phyloP scores from a whole-genome alignment of 163 green algal genomes.

The Chlamydomonas reinhardtii region DNA sequence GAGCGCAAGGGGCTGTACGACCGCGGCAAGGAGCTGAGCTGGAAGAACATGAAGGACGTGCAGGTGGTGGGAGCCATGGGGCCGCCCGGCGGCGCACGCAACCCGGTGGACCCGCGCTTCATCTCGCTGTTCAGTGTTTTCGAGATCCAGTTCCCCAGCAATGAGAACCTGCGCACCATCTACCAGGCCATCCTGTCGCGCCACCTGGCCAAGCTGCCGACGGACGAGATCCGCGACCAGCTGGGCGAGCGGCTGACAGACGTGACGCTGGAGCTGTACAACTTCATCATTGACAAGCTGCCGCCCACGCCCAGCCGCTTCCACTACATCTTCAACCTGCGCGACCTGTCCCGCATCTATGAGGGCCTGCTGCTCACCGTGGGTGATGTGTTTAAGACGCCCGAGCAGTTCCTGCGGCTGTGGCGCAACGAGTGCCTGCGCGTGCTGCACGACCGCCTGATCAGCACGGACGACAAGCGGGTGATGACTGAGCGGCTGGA shows the following conservation, averaged over 20 bases:
- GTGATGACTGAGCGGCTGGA: conserved; percentile 70
- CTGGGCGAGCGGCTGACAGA: conserved; percentile 72
- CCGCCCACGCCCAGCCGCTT: conserved; percentile 88
- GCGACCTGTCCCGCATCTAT: conserved; percentile 85
- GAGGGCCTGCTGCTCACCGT: conserved; percentile 78
- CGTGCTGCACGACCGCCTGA: conserved; percentile 90
- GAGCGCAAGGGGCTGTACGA: conserved; percentile 87
- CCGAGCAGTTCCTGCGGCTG: conserved; percentile 75
- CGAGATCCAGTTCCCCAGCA: conserved; percentile 86
- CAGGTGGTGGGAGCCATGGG: conserved; percentile 85
- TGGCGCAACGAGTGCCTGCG: conserved; percentile 86
- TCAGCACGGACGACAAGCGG: conserved; percentile 79
- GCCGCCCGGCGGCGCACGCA: conserved; percentile 84
- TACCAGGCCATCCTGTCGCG: conserved; percentile 83
- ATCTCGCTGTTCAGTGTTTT: conserved; percentile 87
- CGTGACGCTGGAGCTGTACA: conserved; percentile 84
- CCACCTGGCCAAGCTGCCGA: conserved; percentile 70
- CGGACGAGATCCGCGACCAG: conserved; percentile 66
- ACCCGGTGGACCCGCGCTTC: conserved; percentile 87
- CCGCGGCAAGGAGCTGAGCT: conserved; percentile 88
- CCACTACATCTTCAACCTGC: conserved; percentile 94
- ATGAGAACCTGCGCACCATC: conserved; percentile 82
- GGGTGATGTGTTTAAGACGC: conserved; percentile 64
- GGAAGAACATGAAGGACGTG: conserved; percentile 92
- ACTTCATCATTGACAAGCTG: conserved; percentile 84